Base-by-base conservation (phyloP, 164 flowering plant species). In the Sextonia rubra region DNA sequence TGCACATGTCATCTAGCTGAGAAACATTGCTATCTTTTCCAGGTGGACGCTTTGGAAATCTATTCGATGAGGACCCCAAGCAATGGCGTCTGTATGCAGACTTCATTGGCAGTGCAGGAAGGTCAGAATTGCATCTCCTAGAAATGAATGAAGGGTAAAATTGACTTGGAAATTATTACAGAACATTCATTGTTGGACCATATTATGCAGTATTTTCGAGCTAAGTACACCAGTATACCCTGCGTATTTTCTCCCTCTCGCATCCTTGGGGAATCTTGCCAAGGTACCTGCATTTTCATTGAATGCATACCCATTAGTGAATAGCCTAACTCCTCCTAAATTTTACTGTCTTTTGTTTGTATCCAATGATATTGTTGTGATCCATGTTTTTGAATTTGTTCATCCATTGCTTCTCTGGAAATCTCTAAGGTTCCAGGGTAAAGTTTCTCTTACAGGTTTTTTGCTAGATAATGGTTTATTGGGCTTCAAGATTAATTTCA, bases 71-170 rank as follows among this genome's bases (percentile, higher is more conserved):
- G 82, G 95, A 94, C 82, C 98, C 97, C 47, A 94, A 90, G 76
- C 95, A 91, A 64, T 94, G 98, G 98, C 94, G 97, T 75, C 81
- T 94, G 91, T 92, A 92, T 86, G 98, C 98, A 32, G 98, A 94
- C 83, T 89, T 94, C 76, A 88, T 94, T 69, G 97, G 98, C 82
- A 94, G 98, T 83, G 89, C 93, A 58, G 97, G 98, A 80, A 92
- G 98, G 98, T 92, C 25, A n/a, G 49, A 17, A 56, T 65, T 24
- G 49, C 61, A n/a, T 68, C 24, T 67, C 63, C 70, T 76, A 66
- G 22, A 32, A 68, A 72, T 30, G 32, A 44, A 32, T 8, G 24
- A 27, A n/a, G 37, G 24, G 12, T 22, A 22, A 25, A 27, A 48
- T 68, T 47, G 25, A 70, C 65, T 72, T 56, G 67, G 68, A 15